phyloP scores from a whole-genome alignment of 2,329 filamentous ascomycete species.

The Didymosphaeria variabile region DNA sequence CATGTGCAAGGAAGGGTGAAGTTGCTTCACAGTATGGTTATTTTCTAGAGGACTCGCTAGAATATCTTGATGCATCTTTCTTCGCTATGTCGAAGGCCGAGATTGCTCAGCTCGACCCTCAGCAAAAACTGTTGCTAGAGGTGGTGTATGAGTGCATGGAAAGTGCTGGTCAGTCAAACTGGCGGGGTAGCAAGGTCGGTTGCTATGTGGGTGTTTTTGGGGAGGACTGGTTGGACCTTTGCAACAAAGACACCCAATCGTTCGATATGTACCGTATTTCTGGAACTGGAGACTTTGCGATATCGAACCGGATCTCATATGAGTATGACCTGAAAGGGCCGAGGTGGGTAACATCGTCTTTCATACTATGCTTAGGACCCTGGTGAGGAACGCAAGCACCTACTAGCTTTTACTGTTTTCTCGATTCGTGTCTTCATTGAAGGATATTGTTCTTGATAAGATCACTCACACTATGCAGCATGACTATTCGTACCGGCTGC shows the following conservation, averaged over 20 bases:
- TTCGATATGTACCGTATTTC: conserved; percentile 20
- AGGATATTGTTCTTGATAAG: no score
- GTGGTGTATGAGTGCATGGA: conserved; percentile 48
- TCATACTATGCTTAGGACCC: not conserved
- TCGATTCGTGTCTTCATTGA: no score
- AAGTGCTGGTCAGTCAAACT: conserved; percentile 34
- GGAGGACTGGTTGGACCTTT: conserved; percentile 31
- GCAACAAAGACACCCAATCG: conserved; percentile 4
- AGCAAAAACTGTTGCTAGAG: conserved; percentile 39
- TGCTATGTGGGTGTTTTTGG: conserved; percentile 42
- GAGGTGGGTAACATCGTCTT: conserved; percentile 1
- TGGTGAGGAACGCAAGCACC: not conserved
- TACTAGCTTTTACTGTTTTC: no score
- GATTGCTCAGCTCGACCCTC: conserved; percentile 28
- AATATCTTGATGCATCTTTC: conserved; percentile 24
- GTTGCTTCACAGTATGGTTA: conserved; percentile 24
- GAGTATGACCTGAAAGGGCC: conserved; percentile 35
- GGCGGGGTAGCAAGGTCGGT: conserved; percentile 40
- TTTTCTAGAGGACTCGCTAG: conserved; percentile 25
- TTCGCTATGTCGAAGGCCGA: conserved; percentile 25
- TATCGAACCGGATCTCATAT: conserved; percentile 38
- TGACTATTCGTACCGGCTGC: conserved; percentile 49
- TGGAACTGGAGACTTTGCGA: conserved; percentile 26
- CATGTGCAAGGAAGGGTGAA: no score
- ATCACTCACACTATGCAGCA: conserved; percentile 19